Evolutionary conservation across 1,139 yeast genomes (phyloP).

Genomic region (Debaryomycetaceae sp.): DNA sequence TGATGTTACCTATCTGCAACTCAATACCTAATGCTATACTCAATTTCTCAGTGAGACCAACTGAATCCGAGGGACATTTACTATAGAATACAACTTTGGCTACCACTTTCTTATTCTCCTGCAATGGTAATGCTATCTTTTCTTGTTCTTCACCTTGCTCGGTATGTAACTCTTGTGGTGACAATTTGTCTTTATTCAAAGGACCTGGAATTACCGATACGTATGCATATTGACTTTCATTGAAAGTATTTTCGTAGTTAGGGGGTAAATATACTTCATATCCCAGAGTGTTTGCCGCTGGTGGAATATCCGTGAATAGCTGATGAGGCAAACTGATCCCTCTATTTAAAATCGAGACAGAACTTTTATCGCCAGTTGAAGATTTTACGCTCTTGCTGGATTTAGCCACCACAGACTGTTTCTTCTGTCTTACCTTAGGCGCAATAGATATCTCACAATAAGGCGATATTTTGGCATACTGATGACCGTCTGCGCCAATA

Average conservation of each 20-base stretch:
- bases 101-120: conserved; percentile 45
- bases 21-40: conserved; percentile 59
- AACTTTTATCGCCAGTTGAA: conserved; percentile 25
- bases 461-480: conserved; percentile 61
- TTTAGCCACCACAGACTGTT: conserved; percentile 19
- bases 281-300: conserved; percentile 16
- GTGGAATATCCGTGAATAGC: conserved; percentile 22
- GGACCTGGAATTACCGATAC: conserved; percentile 62
- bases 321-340: conserved; percentile 57
- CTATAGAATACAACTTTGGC: conserved; percentile 50
- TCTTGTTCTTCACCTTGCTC: conserved; percentile 8
- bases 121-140: conserved; percentile 13
- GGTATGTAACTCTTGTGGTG: conserved; percentile 6
- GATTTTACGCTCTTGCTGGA: conserved; percentile 31
- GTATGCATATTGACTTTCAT: conserved; percentile 46
- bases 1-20: conserved; percentile 49
- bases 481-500: conserved; percentile 48
- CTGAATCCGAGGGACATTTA: conserved; percentile 39
- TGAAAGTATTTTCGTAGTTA: conserved; percentile 28
- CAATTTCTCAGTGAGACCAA: conserved; percentile 55
- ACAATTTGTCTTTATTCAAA: conserved; percentile 19
- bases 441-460: conserved; percentile 81
- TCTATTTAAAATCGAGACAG: conserved; percentile 47
- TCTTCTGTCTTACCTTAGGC: conserved; percentile 58
- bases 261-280: conserved; percentile 46